Percentiles rank a stretch among this genome's conserved stretches.
phyloP scores from a whole-genome alignment of 306 rosid species.

The Canavalia ensiformis region DNA sequence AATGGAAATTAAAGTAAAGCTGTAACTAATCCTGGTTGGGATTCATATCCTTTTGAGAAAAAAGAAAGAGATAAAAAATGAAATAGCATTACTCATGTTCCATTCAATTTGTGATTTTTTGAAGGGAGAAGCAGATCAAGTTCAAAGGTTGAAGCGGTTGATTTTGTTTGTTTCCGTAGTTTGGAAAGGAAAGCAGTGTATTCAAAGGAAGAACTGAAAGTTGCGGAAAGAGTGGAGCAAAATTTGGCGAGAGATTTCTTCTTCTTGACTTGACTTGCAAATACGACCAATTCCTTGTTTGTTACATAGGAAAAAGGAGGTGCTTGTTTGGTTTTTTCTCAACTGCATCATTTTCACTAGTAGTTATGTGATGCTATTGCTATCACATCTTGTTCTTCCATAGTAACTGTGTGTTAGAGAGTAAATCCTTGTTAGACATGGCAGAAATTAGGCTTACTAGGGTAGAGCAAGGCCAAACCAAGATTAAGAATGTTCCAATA shows the following conservation, averaged over 20 bases:
- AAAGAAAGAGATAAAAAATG: not conserved
- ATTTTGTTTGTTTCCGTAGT: constrained; percentile 30
- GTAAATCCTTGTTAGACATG: constrained; percentile 60
- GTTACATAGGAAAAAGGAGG: constrained; percentile 31
- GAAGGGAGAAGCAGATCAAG: constrained; percentile 45
- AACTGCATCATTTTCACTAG: constrained; percentile 41
- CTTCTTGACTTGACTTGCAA: constrained; percentile 47
- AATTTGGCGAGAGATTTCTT: constrained; percentile 30
- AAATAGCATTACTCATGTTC: constrained; percentile 36
- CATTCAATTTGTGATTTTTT: constrained; percentile 41
- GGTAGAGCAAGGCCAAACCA: constrained; percentile 81
- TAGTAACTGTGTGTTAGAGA: constrained; percentile 8
- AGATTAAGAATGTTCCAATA: constrained; percentile 92
- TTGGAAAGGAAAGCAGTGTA: constrained; percentile 22
- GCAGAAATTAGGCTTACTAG: constrained; percentile 80
- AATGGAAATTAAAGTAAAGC: constrained; percentile 1
- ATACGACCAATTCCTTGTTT: constrained; percentile 40
- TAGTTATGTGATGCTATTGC: constrained; percentile 40
- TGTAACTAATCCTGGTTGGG: constrained; percentile 34
- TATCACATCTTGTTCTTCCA: constrained; percentile 39
- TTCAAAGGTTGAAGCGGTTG: constrained; percentile 41
- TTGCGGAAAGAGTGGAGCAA: constrained; percentile 47
- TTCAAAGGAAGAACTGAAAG: constrained; percentile 43
- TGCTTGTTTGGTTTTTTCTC: constrained; percentile 30
- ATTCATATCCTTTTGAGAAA: constrained; percentile 44